phyloP scores from a whole-genome alignment of 495 filamentous ascomycete species.

The Bathelium albidoporum region DNA sequence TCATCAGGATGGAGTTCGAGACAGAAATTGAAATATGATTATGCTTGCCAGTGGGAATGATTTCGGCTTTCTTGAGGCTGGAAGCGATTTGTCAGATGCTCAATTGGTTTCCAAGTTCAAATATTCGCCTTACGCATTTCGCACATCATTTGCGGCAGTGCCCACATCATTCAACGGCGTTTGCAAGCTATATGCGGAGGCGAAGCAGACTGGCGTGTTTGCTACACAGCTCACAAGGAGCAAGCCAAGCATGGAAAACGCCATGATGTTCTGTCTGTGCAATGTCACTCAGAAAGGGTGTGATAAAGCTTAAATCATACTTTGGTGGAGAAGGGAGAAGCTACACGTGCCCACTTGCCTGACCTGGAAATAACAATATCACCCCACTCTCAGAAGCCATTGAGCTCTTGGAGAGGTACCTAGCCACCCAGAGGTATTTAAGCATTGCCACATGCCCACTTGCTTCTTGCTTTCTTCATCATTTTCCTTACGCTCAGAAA shows the following conservation, averaged over 20 bases:
- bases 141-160: background rate
- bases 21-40: background rate
- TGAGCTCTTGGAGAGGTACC: no score
- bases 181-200: background rate
- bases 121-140: background rate
- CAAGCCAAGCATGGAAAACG: background rate
- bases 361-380: background rate
- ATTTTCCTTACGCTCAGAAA: no score
- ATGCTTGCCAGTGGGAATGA: conserved; percentile 46
- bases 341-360: background rate
- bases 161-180: background rate
- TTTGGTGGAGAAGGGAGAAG: background rate
- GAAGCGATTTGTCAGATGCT: background rate
- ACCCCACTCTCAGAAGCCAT: no score
- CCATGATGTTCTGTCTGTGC: background rate
- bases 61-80: conserved; percentile 48
- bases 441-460: no score
- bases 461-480: no score
- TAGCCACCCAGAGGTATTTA: no score
- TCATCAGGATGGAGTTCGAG: background rate
- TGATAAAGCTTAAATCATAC: background rate
- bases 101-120: background rate
- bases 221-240: background rate
- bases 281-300: background rate
- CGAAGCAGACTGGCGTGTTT: background rate